Base-by-base conservation (phyloP, 192 early-diverging fungal species). In the Podila clonocystis region DNA sequence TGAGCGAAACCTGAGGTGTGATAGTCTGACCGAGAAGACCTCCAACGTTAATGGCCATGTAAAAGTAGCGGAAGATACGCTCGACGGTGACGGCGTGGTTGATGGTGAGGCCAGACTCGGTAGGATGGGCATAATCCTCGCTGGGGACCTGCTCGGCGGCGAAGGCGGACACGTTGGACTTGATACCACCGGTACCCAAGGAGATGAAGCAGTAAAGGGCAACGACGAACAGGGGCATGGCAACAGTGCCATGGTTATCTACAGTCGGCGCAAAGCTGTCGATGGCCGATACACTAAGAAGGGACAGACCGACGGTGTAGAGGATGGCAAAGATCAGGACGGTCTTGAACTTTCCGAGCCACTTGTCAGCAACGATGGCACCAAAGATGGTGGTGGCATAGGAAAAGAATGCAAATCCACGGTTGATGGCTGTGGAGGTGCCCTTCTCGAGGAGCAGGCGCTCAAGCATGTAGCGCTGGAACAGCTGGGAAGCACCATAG, bases 31-130 rank as follows among this genome's bases (percentile, higher is more conserved):
- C 72, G 78, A 89, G 61, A n/a, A 94, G 83, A 28, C 89, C 85
- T 45, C 93, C 93, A 30, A 93, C 29, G 73, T 93, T 93, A 70
- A 94, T 92, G 45, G 89, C 85, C 85, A 87, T 89, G 83, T 96
- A 96, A 83, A 96, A 96, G 90, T 89, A 93, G 82, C 91, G 92
- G 83, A 95, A 96, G 57, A 96, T 91, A 20, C 86, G 88, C 84
- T 95, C 92, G 38, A 92, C 75, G 1, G 94, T 94, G 62, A 91
- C 84, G 72, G 85, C 84, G 57, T 91, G 91, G 72, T 91, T 87
- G 9, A 94, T 88, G 38, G 93, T 85, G 13, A 93, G 80, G 11
- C 91, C 92, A 33, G 73, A 87, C 63, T 86, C 85, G 24, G 87
- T 83, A 38, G 70, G 88, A 58, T 83, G 89, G 67, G 93, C 86